phyloP scores from a whole-genome alignment of 2,329 filamentous ascomycete genomes.

The Cordyceps javanica region DNA sequence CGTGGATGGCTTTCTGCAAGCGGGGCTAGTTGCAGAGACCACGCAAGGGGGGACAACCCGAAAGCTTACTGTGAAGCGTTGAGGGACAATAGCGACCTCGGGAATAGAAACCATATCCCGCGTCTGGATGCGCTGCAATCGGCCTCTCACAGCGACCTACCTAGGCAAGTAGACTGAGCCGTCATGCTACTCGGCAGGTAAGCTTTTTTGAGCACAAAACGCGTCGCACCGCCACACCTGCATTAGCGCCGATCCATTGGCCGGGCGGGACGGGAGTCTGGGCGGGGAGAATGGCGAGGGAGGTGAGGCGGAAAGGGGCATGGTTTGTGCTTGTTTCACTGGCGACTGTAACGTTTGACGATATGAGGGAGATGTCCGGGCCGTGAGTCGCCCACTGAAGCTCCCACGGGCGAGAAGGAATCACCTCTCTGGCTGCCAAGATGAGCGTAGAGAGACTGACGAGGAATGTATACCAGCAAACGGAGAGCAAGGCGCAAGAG shows the following conservation, averaged over 20 bases:
- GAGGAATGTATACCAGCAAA: not conserved
- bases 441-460: not conserved
- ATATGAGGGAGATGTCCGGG: not conserved
- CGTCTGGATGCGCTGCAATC: not conserved
- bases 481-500: no score
- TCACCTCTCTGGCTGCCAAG: not conserved
- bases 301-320: not conserved
- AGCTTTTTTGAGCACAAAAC: conserved; percentile 11
- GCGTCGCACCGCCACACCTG: conserved; percentile 31
- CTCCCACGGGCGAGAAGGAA: not conserved
- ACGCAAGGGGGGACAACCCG: no score
- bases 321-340: not conserved
- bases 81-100: no score
- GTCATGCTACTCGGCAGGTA: not conserved
- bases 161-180: no score
- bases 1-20: no score
- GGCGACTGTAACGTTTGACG: not conserved
- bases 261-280: conserved; percentile 16
- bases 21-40: not conserved
- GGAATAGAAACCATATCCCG: not conserved
- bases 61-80: no score
- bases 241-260: conserved; percentile 31
- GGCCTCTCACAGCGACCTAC: no score
- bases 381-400: no score
- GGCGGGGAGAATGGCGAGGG: not conserved